Evolutionary conservation across 768 basidiomycete genomes (phyloP).

Genomic region (Pisolithus microcarpus): DNA sequence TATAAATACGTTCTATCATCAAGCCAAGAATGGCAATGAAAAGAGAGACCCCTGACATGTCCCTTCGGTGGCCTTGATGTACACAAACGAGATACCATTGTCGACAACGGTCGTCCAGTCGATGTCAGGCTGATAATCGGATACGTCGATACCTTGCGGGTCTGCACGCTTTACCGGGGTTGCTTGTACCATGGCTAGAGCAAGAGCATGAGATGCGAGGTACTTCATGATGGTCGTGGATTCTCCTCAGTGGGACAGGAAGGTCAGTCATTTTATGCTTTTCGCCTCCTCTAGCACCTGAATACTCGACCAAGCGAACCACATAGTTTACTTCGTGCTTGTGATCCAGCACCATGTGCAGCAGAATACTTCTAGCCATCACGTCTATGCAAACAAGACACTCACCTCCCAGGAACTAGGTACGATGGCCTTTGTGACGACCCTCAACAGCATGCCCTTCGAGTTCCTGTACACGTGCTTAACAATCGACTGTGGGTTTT

Average conservation of each 20-base stretch:
- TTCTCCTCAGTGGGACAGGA: background rate
- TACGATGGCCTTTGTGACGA: too few species aligned
- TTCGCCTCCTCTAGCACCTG: background rate
- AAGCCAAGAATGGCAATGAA: background rate
- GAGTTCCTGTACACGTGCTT: too few species aligned
- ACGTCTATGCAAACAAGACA: too few species aligned
- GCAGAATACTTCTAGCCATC: too few species aligned
- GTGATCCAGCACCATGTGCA: too few species aligned
- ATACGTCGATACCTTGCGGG: slow-evolving; percentile 52
- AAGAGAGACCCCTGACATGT: slow-evolving; percentile 31
- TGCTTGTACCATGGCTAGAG: slow-evolving; percentile 10
- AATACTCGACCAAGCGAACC: too few species aligned
- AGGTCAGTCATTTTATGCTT: background rate
- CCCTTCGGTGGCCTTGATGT: slow-evolving; percentile 64
- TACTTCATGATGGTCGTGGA: slow-evolving; percentile 13
- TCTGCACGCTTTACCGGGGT: slow-evolving; percentile 25
- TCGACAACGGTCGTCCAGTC: slow-evolving; percentile 46
- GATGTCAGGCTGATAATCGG: slow-evolving; percentile 39
- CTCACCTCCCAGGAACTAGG: too few species aligned
- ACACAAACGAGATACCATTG: slow-evolving; percentile 49
- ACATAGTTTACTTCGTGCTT: too few species aligned
- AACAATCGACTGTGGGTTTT: too few species aligned
- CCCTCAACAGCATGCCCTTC: too few species aligned
- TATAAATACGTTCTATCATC: background rate
- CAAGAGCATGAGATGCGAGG: slow-evolving; percentile 11